Conservation (phyloP, 768 basidiomycete genomes). For the Rhodosporidiobolus odoratus region DNA sequence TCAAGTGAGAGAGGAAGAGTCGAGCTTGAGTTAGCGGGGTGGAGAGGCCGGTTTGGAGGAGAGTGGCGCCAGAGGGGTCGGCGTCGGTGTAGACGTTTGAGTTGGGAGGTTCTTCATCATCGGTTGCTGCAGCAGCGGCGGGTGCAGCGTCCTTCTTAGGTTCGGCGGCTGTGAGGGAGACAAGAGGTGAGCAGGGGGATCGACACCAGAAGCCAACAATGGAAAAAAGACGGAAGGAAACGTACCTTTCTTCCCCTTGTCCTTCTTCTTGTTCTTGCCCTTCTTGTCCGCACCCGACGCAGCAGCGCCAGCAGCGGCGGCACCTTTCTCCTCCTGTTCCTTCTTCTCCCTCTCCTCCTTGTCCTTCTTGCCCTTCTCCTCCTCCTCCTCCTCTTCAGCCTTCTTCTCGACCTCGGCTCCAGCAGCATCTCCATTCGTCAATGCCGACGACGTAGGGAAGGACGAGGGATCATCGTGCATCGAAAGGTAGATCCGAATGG, state of each 20-base stretch:
- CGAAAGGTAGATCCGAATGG: slow-evolving; percentile 69
- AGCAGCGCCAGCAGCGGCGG: slow-evolving; percentile 46
- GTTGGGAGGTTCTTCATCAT: slow-evolving; percentile 45
- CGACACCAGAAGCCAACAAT: not conserved
- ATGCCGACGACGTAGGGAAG: not conserved
- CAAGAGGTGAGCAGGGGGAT: not conserved
- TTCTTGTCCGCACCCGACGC: not conserved
- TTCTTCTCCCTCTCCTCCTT: slow-evolving; percentile 56
- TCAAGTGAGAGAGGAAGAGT: slow-evolving; percentile 63
- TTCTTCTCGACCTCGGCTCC: slow-evolving; percentile 4
- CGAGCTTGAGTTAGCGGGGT: slow-evolving; percentile 71
- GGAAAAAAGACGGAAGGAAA: not conserved
- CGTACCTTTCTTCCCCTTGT: slow-evolving; percentile 68
- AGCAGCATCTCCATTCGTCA: slow-evolving; percentile 3
- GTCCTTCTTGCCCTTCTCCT: not conserved
- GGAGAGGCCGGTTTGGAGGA: slow-evolving; percentile 52
- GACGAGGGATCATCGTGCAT: slow-evolving; percentile 63
- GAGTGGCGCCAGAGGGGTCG: slow-evolving; percentile 71
- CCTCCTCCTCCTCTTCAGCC: slow-evolving; percentile 7
- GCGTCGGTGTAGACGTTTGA: slow-evolving; percentile 55
- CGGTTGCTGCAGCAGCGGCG: not conserved
- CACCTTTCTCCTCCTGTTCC: slow-evolving; percentile 81
- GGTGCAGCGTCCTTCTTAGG: slow-evolving; percentile 11
- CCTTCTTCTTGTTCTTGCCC: slow-evolving; percentile 44
- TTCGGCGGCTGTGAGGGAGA: not conserved